Conservation (phyloP, 208 protist species). For the Leishmania braziliensis region DNA sequence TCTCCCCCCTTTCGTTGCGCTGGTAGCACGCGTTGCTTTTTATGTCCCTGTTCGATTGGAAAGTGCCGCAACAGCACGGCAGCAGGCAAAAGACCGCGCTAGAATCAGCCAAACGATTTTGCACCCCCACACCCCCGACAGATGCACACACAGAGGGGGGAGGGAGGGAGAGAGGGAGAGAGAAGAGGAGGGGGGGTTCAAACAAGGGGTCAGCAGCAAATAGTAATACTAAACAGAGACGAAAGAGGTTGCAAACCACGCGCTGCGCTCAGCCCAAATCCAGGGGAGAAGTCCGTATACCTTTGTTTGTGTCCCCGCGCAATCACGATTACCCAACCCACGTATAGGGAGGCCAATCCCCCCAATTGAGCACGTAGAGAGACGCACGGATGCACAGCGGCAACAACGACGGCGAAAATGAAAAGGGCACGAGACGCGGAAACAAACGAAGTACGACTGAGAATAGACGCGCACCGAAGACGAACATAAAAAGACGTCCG, state of each 20-base stretch:
- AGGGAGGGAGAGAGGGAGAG: constrained; percentile 9
- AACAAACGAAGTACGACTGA: neutral
- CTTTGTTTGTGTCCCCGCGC: neutral
- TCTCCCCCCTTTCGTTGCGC: neutral
- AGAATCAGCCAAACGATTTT: neutral
- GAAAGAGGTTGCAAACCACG: neutral
- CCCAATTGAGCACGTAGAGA: neutral
- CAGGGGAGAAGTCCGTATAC: neutral
- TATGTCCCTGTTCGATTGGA: neutral
- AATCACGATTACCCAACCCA: neutral
- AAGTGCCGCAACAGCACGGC: neutral
- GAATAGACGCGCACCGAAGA: neutral
- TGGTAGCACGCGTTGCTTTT: neutral
- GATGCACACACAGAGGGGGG: neutral
- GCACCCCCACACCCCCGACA: neutral
- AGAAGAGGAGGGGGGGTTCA: neutral
- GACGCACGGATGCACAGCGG: neutral
- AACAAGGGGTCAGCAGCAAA: neutral
- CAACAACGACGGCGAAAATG: neutral
- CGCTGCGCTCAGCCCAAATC: neutral
- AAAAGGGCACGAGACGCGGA: neutral
- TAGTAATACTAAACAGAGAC: neutral
- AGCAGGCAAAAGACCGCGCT: neutral
- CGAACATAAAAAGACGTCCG: neutral
- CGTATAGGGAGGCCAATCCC: neutral